Evolutionary conservation across 1,284 basidiomycete species (phyloP).

Genomic region (Trichosporon coremiiforme): DNA sequence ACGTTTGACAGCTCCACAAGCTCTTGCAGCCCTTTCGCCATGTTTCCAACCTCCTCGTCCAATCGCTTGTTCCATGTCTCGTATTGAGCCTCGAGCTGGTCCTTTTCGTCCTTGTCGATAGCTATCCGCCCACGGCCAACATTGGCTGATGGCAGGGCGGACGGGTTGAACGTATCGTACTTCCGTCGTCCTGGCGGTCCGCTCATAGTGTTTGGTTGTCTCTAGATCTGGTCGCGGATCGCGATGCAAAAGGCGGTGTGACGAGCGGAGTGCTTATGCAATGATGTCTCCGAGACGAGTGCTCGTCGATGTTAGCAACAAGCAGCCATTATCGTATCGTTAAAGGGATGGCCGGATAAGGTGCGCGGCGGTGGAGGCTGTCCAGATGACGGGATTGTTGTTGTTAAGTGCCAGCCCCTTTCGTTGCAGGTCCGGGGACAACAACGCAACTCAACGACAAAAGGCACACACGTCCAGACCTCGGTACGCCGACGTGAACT

Average conservation of each 20-base stretch:
- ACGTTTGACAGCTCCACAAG: slow-evolving; percentile 84
- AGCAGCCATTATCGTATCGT: not conserved
- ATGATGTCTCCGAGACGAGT: too few relatives aligned
- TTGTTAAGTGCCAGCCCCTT: slow-evolving; percentile 2
- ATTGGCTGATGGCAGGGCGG: slow-evolving; percentile 46
- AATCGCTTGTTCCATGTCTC: slow-evolving; percentile 88
- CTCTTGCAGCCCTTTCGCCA: slow-evolving; percentile 89
- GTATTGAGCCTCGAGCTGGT: slow-evolving; percentile 26
- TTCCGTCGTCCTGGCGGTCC: slow-evolving; percentile 27
- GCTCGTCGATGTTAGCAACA: too few relatives aligned
- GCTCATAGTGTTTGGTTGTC: not conserved
- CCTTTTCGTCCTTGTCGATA: slow-evolving; percentile 6
- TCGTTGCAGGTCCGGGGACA: not conserved
- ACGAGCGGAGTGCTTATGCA: not conserved
- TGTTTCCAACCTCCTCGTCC: slow-evolving; percentile 79
- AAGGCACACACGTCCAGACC: not conserved
- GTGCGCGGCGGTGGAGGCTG: slow-evolving; percentile 23
- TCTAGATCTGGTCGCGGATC: too few relatives aligned
- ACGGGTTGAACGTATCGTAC: slow-evolving; percentile 46
- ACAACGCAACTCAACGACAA: not conserved
- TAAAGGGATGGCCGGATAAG: slow-evolving; percentile 6
- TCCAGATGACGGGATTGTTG: slow-evolving; percentile 19
- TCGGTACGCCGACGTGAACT: not conserved
- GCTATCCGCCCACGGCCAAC: slow-evolving; percentile 34
- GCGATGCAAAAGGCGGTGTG: not conserved